These are phyloP conservation scores for Boeremia exigua DNA, from an alignment of 2,329 filamentous ascomycete species.

Conservation along the genomic window DNA sequence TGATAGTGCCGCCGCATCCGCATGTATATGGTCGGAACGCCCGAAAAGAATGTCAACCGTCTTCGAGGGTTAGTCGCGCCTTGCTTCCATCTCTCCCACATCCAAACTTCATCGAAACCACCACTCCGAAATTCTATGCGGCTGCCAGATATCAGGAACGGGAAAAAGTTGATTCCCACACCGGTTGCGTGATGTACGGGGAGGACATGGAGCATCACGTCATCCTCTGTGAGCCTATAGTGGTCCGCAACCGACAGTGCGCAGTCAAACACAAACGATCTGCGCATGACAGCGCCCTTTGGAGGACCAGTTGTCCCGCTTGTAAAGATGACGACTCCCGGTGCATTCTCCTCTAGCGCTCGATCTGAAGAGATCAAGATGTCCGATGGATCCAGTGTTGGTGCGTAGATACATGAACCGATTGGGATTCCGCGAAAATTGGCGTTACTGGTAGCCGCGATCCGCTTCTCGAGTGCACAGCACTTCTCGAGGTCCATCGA, in stretches of 20 bases:
- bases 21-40: slow-evolving; percentile 48
- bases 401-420: slow-evolving; percentile 40
- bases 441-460: slow-evolving; percentile 34
- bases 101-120: slow-evolving; percentile 44
- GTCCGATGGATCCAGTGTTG: slow-evolving; percentile 36
- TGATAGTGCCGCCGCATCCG: slow-evolving; percentile 47
- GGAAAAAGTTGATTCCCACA: slow-evolving; percentile 46
- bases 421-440: slow-evolving; percentile 49
- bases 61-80: slow-evolving; percentile 29
- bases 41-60: slow-evolving; percentile 45
- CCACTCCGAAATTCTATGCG: slow-evolving; percentile 46
- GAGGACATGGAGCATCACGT: slow-evolving; percentile 44
- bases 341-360: slow-evolving; percentile 49
- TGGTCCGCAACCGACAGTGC: slow-evolving; percentile 43
- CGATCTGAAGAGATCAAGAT: slow-evolving; percentile 52
- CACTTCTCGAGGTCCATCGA: slow-evolving; percentile 41
- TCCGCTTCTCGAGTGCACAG: slow-evolving; percentile 33
- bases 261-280: slow-evolving; percentile 48
- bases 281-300: slow-evolving; percentile 55
- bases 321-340: slow-evolving; percentile 55
- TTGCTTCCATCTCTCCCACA: slow-evolving; percentile 45
- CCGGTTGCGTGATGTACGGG: slow-evolving; percentile 48
- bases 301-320: slow-evolving; percentile 56
- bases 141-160: slow-evolving; percentile 41
- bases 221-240: slow-evolving; percentile 39